Base-by-base conservation (phyloP, 208 protist genomes). In the Leishmania mexicana region DNA sequence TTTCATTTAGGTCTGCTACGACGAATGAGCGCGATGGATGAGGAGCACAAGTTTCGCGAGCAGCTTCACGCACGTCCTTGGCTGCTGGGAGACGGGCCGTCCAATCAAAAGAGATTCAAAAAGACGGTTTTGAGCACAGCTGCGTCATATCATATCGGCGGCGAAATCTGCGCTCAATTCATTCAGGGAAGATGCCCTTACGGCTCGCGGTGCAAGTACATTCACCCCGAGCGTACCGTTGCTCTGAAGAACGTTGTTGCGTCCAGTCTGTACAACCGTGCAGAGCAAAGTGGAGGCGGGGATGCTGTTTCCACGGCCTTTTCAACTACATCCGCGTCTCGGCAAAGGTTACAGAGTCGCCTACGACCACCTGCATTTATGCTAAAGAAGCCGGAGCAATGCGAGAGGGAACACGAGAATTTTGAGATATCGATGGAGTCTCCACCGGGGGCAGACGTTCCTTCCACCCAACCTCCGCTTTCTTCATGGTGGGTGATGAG, bases 1-100 rank as follows among this genome's bases (percentile, higher is more conserved):
- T 96, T 95, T 89, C 89, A 96, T 42, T 81, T 95, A 15, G 92
- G 91, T 11, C 80, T 96, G 28, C 79, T 96, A 54, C 86, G 90
- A 13, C 90, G 90, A 74, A 93, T 96, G 53, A 89, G 93, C 72
- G 84, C 90, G 5, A 93, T 95, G 70, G 91, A 95, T 54, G 93
- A 96, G 81, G 83, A 94, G 68, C 83, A 92, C 53, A 92, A 90
- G 70, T 93, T 90, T 80, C 84, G 88, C 8, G 85, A 95, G 53
- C 86, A 93, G 60, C 73, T 96, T 51, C 81, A 89, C 24, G 86
- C 91, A 38, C 83, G 87, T 8, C 83, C 88, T n/a, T 96, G 93
- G 92, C 85, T 96, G 60, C 87, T 88, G 21, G 80, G 64, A 28
- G 73, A 81, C 47, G 57, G 75, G 28, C 8, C 45, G 2, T 49